Percentiles rank a stretch among this genome's conserved stretches.
phyloP scores from a whole-genome alignment of 208 protist genomes.

The Leishmania tropica region DNA sequence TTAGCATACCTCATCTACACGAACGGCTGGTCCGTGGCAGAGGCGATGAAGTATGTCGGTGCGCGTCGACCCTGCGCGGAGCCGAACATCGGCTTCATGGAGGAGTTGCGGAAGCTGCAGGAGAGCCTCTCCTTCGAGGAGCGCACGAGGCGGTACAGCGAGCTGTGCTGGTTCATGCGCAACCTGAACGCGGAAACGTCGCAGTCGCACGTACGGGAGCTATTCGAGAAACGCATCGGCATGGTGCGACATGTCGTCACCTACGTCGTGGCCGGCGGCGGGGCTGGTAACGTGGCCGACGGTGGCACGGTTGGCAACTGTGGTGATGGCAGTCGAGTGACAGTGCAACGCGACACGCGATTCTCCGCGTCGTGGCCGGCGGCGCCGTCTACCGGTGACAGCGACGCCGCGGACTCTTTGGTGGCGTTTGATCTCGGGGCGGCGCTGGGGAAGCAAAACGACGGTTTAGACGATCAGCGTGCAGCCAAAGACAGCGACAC shows the following conservation, averaged over 20 bases:
- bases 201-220: conserved; percentile 43
- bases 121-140: conserved; percentile 52
- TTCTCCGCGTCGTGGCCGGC: background rate
- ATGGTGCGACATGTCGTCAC: conserved; percentile 73
- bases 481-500: background rate
- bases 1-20: conserved; percentile 83
- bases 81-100: conserved; percentile 86
- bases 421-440: background rate
- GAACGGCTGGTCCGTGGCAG: conserved; percentile 81
- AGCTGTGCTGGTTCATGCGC: conserved; percentile 61
- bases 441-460: background rate
- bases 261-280: conserved; percentile 15
- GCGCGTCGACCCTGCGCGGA: conserved; percentile 58
- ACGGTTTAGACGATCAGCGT: background rate
- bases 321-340: background rate
- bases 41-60: conserved; percentile 82
- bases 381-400: background rate
- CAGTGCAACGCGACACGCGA: background rate
- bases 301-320: background rate
- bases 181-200: conserved; percentile 42
- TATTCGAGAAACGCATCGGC: conserved; percentile 75
- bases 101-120: conserved; percentile 72
- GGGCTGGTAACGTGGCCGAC: background rate
- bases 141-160: conserved; percentile 46
- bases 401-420: background rate